A percentile compares a stretch with the other conserved stretches of the same genome.
Evolutionary conservation across 2,329 filamentous ascomycete species (phyloP).

Genomic region (Pseudogymnoascus sp.): DNA sequence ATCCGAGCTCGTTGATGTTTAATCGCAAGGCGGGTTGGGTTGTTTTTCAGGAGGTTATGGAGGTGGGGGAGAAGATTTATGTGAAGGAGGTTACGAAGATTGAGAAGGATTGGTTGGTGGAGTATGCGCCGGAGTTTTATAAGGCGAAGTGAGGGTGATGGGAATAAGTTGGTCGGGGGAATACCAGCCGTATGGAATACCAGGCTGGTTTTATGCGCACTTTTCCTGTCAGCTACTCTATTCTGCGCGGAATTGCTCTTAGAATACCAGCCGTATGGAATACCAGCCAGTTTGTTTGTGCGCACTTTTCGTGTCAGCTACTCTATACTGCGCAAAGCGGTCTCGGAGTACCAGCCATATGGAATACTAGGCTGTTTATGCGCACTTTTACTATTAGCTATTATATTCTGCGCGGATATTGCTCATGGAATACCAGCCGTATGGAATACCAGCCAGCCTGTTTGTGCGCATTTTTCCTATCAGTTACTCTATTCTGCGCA

Average conservation of each 20-base stretch:
- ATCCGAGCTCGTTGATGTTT: constrained; percentile 91
- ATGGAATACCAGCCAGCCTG: neutral
- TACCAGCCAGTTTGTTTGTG: neutral
- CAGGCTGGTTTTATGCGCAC: neutral
- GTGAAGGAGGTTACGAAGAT: constrained; percentile 91
- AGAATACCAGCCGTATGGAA: no score
- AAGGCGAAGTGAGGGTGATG: neutral
- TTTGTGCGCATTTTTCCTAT: neutral
- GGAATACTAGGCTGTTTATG: neutral
- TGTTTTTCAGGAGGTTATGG: constrained; percentile 86
- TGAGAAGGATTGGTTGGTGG: constrained; percentile 82
- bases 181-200: neutral
- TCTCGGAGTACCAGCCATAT: neutral
- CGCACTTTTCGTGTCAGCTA: no score
- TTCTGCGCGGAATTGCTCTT: neutral
- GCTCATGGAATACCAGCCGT: no score
- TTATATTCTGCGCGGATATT: neutral
- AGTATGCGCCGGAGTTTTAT: constrained; percentile 83
- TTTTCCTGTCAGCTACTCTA: neutral
- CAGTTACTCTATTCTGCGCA: no score
- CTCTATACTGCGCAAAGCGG: no score
- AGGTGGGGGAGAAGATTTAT: constrained; percentile 79
- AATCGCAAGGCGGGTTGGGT: constrained; percentile 96
- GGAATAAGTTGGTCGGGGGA: no score
- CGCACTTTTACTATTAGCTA: neutral